Base-by-base conservation (phyloP, 257 asterid species). In the Przewalskia tangutica region DNA sequence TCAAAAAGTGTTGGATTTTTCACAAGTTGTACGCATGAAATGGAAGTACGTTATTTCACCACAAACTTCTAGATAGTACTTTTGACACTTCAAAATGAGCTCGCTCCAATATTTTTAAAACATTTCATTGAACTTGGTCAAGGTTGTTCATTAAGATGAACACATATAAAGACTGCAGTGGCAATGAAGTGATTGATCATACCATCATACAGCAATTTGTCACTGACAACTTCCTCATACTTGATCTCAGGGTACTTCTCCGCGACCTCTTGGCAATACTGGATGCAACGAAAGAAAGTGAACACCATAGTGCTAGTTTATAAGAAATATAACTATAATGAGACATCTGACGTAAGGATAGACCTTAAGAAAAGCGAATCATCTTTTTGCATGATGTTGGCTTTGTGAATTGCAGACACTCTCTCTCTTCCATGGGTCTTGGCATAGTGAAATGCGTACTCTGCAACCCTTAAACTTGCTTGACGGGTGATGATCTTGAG, bases 141-240 rank as follows among this genome's bases (percentile, higher is more conserved):
- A 7, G 8, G 44, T 23, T 8, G 63, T 18, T 54, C 44, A 82
- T 40, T 62, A 81, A 60, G 63, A 70, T 70, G 62, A 82, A 81
- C 58, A 75, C 51, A 68, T 70, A 46, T 44, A 64, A 54, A 77
- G 64, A 50, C 38, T 16, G 70, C 34, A 75, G 70, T 14, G 11
- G 63, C 59, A 71, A 78, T 67, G 17, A 68, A 80, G 68, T 8
- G 81, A 59, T 84, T 51, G 66, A 59, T 5, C 88, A 7, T 91
- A 95, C 99, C 99, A 93, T 93, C 98, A 95, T 91, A 86, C 97
- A 91, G 84, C 99, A 95, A 85, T 95, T n/a, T 95, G 89, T 95
- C 99, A 40, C 93, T 95, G 59, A 93, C 93, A 84, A 95, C 99
- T 91, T 95, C 99, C 88, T 95, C 99, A 73, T 95, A 95, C 63